Conservation (phyloP, 2,329 filamentous ascomycete species). For the Alternaria sp. region DNA sequence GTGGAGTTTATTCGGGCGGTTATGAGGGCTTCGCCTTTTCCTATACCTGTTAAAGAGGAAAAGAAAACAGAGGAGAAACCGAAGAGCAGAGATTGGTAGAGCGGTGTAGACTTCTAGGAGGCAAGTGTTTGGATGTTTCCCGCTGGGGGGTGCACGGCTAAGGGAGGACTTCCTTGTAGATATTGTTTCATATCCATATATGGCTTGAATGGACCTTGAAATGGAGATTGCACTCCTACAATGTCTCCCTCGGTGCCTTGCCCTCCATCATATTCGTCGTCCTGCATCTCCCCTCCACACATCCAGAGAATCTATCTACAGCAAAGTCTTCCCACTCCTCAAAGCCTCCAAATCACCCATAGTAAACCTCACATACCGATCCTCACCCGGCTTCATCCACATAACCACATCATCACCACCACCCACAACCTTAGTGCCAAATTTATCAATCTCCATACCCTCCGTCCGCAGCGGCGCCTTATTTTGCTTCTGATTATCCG, state of each 20-base stretch:
- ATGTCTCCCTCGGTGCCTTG: not conserved
- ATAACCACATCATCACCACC: slow-evolving; percentile 34
- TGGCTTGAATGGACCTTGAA: not conserved
- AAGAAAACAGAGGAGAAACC: not conserved
- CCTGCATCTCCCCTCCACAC: not conserved
- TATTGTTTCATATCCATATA: not conserved
- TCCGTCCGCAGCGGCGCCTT: slow-evolving; percentile 72
- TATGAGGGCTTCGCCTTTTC: not conserved
- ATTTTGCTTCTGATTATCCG: slow-evolving; percentile 80
- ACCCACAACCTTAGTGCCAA: slow-evolving; percentile 32
- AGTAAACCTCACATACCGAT: slow-evolving; percentile 32
- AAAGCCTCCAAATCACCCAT: slow-evolving; percentile 24
- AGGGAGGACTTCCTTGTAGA: not conserved
- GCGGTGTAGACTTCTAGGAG: not conserved
- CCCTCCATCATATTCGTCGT: not conserved
- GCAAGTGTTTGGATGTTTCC: not conserved
- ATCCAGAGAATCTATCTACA: slow-evolving; percentile 1
- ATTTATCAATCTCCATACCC: slow-evolving; percentile 63
- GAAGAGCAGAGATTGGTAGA: not conserved
- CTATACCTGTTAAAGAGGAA: not conserved
- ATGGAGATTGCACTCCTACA: not conserved
- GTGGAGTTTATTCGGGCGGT: slow-evolving; percentile 16
- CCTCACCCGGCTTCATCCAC: slow-evolving; percentile 35
- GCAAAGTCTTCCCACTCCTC: slow-evolving; percentile 22
- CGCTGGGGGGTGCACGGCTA: not conserved